Base-by-base conservation (phyloP, 1,284 basidiomycete species). In the Butyriboletus appendiculatus region DNA sequence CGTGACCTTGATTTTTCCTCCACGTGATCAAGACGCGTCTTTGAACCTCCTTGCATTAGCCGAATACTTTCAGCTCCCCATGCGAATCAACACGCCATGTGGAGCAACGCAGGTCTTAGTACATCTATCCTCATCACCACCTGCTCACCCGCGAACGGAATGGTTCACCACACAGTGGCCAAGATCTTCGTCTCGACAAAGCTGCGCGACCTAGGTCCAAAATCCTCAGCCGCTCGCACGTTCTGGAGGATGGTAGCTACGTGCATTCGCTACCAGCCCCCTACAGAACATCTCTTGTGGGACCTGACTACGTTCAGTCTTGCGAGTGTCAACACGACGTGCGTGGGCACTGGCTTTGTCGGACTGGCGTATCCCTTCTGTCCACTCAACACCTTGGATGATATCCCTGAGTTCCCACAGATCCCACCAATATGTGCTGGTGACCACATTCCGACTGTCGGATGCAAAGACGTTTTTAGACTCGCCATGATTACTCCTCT, bases 121-220 rank as follows among this genome's bases (percentile, higher is more conserved):
- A 69, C 67, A 34, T 64, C 56, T 4, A 35, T 69, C 37, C 66
- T 69, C 48, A 66, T 68, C 18, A 68, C 65, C 5, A 47, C 56
- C 6, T 8, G 16, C 32, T 55, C 63, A 2, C 65, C 67, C 1
- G 65, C 67, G 10, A 65, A 65, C 33, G 64, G 64, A 45, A 65
- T 69, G 64, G 41, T 66, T 37, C 65, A 69, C 20, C 64, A 67
- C 37, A 50, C 55, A 15, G 54, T 69, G 18, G 67, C 67, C 35
- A 64, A 46, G 33, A 67, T 52, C 40, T 69, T 65, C 22, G 55
- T 69, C 30, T 59, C 64, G 3, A 65, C 63, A 38, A 69, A 60
- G 41, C 45, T 69, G 24, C 64, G 55, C 48, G 61, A 69, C 16
- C 52, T 65, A 24, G 65, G 64, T 24, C 63, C 67, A 39, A 65